These are phyloP conservation scores for Verticillium alfalfae DNA, from an alignment of 2,329 filamentous ascomycete genomes.

Conservation along the genomic window DNA sequence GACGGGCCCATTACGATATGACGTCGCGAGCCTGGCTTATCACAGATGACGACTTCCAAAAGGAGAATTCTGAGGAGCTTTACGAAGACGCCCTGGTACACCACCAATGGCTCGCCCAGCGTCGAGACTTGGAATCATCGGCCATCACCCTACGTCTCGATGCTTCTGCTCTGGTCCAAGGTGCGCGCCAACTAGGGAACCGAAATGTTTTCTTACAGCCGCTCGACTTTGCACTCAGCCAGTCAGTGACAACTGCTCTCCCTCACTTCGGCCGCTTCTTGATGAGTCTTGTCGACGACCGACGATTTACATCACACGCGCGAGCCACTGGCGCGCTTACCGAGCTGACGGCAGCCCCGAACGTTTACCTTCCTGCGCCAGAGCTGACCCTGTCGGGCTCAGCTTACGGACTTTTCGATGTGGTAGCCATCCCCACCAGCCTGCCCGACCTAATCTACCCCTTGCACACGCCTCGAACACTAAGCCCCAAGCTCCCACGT, in stretches of 20 bases:
- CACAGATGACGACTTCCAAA: conserved; percentile 11
- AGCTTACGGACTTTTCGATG: conserved; percentile 30
- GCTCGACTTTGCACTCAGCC: conserved; percentile 32
- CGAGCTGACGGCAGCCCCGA: not conserved
- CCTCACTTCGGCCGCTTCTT: conserved; percentile 12
- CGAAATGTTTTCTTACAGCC: conserved; percentile 14
- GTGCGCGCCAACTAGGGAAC: not conserved
- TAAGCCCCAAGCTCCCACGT: not conserved
- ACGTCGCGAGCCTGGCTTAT: conserved; percentile 10
- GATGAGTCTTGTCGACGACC: not conserved
- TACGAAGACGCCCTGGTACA: conserved; percentile 15
- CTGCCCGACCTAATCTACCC: conserved; percentile 33
- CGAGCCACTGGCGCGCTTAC: not conserved
- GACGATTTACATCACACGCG: not conserved
- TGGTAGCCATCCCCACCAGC: conserved; percentile 23
- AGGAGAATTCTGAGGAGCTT: conserved; percentile 13
- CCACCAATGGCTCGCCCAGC: conserved; percentile 14
- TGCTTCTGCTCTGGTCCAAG: conserved; percentile 13
- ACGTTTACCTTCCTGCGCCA: conserved; percentile 17
- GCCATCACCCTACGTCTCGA: conserved; percentile 32
- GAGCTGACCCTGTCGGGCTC: conserved; percentile 31
- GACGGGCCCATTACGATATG: conserved; percentile 35
- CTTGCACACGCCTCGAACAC: conserved; percentile 5
- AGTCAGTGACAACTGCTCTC: conserved; percentile 27
- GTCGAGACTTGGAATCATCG: conserved; percentile 21